Base-by-base conservation (phyloP, 441 rosid genomes). In the Erodium moschatum region DNA sequence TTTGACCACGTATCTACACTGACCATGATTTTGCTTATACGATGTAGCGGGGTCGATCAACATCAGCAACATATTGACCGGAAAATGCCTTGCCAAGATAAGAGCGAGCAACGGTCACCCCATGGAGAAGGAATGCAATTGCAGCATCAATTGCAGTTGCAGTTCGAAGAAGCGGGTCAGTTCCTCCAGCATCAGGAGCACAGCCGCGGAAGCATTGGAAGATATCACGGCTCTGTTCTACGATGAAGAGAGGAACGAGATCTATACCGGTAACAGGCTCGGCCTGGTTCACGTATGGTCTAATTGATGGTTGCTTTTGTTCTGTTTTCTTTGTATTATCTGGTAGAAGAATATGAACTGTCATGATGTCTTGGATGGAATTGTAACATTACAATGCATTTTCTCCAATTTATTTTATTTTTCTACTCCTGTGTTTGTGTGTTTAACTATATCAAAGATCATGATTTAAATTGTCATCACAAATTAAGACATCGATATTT, bases 241-340 rank as follows among this genome's bases (percentile, higher is more conserved):
- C 0, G 97, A 91, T 0, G 99, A 94, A 77, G 99, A 94, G 69
- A 87, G 99, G 21, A 94, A 89, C 48, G 99, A 94, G 85, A 91
- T 91, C 40, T 94, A 94, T 75, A 94, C 94, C 0, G 97, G 99
- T 19, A 94, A 94, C 70, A 81, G 86, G 68, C 85, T 83, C 18
- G 97, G 97, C 44, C 84, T 91, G 64, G 90, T 94, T 74, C 99
- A 94, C 69, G 97, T 88, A 13, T 91, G 97, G 97, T 94, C 99
- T 50, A 94, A 90, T 77, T 89, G 81, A 84, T 24, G 62, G 2
- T 18, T 19, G 46, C 50, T 48, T 64, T n/a, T 50, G 58, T 4
- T n/a, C 5, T 16, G 16, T 50, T 50, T 15, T 16, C n/a, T 6
- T 50, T 50, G 58, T 50, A 50, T n/a, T 6, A 50, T 50, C n/a